Evolutionary conservation across 148 eudicot species (phyloP), one percentile per base, ranked within the genome.

Genomic region (Rhododendron ferrugineum): DNA sequence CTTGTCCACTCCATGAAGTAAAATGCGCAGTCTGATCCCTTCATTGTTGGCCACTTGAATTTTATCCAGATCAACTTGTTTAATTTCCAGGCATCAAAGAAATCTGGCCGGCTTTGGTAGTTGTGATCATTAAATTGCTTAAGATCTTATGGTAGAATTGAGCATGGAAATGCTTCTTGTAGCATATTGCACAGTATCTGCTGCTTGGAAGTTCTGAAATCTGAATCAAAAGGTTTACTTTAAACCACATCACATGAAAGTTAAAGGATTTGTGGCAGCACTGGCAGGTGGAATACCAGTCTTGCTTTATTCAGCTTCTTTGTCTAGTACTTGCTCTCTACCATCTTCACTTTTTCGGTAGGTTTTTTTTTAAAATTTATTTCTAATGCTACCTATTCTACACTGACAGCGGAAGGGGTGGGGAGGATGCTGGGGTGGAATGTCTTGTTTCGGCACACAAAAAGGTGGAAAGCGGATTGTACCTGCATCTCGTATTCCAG

Each of bases 401-500:
- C 42, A 44, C 88, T 86, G 78, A 85, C 96, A 94, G 98, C 89
- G 95, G 64, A 95, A 97, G 88, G 92, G 93, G 87, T 97, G 99
- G 99, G 91, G 91, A 81, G 93, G 96, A 86, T 97, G 99, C 87
- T 94, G 89, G 92, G 91, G 92, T 84, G 94, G 96, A 85, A 86
- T 97, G 47, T 90, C 99, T 26, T 97, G 99, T 87, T 94, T 97
- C 54, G 78, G 94, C 28, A 86, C 83, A 32, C 98, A 94, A 84
- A 95, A 93, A 88, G 94, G 94, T 85, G 96, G 94, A 47, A 97
- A 94, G 83, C 95, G 99, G 40, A 90, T 96, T 68, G 99, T 94
- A 40, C 99, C 99, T 64, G 90, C 99, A 85, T 83, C 98, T 85
- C 99, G 99, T 78, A 88, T 93, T 20, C 96, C 95, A 34, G 99